These are phyloP conservation scores for Microdochium trichocladiopsis DNA, from an alignment of 2,329 filamentous ascomycete genomes.

Conservation along the genomic window DNA sequence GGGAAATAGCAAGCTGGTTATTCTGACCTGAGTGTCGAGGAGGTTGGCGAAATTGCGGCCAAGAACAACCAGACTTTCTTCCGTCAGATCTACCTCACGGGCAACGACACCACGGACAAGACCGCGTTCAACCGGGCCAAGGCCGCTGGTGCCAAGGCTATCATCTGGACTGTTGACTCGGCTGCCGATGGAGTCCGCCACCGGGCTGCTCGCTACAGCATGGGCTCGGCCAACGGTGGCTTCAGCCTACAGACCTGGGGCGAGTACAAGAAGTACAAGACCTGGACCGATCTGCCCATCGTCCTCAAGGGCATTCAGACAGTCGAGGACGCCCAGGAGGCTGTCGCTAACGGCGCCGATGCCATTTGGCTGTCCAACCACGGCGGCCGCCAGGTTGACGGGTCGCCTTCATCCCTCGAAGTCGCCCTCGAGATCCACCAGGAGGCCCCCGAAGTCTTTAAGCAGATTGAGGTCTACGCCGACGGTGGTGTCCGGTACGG, in stretches of 20 bases:
- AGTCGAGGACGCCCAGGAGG: constrained; percentile 21
- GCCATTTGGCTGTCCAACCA: constrained; percentile 27
- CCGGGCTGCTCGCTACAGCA: constrained; percentile 5
- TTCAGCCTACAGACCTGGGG: constrained; percentile 13
- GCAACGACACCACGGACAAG: constrained; percentile 5
- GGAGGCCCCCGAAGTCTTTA: constrained; percentile 19
- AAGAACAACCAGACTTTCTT: constrained; percentile 7
- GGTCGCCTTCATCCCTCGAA: constrained; percentile 18
- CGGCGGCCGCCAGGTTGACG: constrained; percentile 25
- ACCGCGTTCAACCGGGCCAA: constrained; percentile 6
- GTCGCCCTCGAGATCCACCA: constrained; percentile 19
- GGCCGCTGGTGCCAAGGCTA: constrained; percentile 8
- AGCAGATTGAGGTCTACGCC: constrained; percentile 20
- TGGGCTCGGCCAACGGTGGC: constrained; percentile 2
- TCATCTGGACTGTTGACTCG: constrained; percentile 12
- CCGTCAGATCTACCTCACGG: constrained; percentile 20
- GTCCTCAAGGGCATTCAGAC: constrained; percentile 24
- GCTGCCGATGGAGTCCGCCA: constrained; percentile 7
- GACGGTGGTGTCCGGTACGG: constrained; percentile 26
- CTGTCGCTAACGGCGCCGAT: constrained; percentile 15
- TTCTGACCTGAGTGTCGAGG: constrained; percentile 24
- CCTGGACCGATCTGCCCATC: constrained; percentile 16
- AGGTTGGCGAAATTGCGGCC: constrained; percentile 27
- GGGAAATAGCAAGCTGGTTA: constrained; percentile 22
- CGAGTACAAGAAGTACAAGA: constrained; percentile 13